Conservation (phyloP, 768 basidiomycete species). For the Amanita phalloides region DNA sequence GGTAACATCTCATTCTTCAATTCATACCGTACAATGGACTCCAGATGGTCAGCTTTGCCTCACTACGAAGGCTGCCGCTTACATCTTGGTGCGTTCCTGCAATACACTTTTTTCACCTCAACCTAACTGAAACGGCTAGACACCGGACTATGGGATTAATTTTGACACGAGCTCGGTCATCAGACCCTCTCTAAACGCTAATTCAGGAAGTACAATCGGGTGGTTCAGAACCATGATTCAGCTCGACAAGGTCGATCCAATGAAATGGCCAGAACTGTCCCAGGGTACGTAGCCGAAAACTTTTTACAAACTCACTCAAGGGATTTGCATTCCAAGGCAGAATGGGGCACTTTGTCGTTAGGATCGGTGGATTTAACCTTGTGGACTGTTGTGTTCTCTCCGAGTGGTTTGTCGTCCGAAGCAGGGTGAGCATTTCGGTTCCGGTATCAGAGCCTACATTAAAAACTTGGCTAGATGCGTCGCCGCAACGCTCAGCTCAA, state of each 20-base stretch:
- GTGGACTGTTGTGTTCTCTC: slow-evolving; percentile 52
- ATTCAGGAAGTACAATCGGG: slow-evolving; percentile 26
- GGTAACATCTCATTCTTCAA: slow-evolving; percentile 47
- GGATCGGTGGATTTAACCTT: slow-evolving; percentile 67
- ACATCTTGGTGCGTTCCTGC: slow-evolving; percentile 47
- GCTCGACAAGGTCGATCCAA: slow-evolving; percentile 30
- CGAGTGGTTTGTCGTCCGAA: slow-evolving; percentile 46
- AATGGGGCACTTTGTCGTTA: slow-evolving; percentile 56
- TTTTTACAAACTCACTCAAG: not conserved
- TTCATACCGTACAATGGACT: slow-evolving; percentile 59
- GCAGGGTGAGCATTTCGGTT: slow-evolving; percentile 38
- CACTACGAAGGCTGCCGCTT: slow-evolving; percentile 52
- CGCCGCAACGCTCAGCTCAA: slow-evolving; percentile 58
- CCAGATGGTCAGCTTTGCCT: slow-evolving; percentile 64
- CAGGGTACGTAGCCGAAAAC: slow-evolving; percentile 26
- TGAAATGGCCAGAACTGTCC: slow-evolving; percentile 38
- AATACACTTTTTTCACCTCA: not conserved
- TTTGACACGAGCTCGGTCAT: slow-evolving; percentile 46
- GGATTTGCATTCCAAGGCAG: slow-evolving; percentile 21
- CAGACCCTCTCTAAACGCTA: slow-evolving; percentile 25
- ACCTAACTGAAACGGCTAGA: slow-evolving; percentile 28
- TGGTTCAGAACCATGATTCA: slow-evolving; percentile 75
- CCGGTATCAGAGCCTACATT: not conserved
- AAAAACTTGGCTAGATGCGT: slow-evolving; percentile 39
- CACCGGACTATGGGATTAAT: slow-evolving; percentile 65